Evolutionary conservation across 2,329 filamentous ascomycete genomes (phyloP).

Genomic region (Venturia carpophila): DNA sequence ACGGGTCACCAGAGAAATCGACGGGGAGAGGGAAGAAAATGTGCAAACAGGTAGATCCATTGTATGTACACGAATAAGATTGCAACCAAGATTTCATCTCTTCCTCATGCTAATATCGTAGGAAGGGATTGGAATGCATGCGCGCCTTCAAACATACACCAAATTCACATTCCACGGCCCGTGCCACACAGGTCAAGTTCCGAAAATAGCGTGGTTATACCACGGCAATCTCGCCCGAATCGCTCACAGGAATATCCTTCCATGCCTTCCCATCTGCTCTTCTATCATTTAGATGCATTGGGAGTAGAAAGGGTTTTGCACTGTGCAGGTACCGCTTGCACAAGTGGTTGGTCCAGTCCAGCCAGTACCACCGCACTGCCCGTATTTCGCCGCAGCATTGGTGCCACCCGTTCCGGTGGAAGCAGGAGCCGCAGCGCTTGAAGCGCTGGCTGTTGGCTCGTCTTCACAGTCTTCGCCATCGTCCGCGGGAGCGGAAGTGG

Average conservation of each 20-base stretch:
- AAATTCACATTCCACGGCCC: slow-evolving; percentile 2
- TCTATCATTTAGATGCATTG: not conserved
- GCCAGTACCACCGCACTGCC: not conserved
- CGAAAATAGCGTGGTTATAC: not conserved
- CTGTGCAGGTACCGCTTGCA: not conserved
- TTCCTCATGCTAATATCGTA: not conserved
- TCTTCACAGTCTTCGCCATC: not conserved
- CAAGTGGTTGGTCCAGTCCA: slow-evolving; percentile 3
- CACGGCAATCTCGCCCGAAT: not conserved
- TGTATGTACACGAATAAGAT: slow-evolving; percentile 9
- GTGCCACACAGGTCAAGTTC: not conserved
- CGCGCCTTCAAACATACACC: not conserved
- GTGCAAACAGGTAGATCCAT: not conserved
- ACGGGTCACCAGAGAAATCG: not conserved
- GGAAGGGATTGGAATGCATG: not conserved
- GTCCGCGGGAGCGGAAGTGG: not conserved
- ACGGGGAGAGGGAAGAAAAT: not conserved
- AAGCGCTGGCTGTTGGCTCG: not conserved
- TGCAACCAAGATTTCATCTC: not conserved
- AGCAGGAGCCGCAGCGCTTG: not conserved
- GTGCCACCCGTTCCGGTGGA: not conserved
- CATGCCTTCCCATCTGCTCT: not conserved
- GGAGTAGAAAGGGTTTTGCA: not conserved
- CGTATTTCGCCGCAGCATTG: not conserved
- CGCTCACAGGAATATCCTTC: not conserved